phyloP scores from a whole-genome alignment of 768 basidiomycete genomes.

The Macrolepiota dolichaula region DNA sequence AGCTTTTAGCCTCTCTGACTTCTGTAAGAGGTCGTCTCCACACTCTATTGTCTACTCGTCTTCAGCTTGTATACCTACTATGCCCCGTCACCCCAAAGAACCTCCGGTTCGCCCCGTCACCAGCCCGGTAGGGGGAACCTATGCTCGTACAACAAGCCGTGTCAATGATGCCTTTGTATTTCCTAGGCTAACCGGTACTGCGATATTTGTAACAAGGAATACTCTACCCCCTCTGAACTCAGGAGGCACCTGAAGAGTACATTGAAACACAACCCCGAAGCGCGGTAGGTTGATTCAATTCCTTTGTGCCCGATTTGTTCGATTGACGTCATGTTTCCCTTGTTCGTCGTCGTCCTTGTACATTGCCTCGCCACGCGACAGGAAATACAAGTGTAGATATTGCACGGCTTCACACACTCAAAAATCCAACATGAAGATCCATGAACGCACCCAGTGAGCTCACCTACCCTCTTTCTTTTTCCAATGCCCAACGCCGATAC shows the following conservation, averaged over 20 bases:
- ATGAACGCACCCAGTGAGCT: slow-evolving; percentile 3
- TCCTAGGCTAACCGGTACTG: not conserved
- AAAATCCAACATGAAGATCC: not conserved
- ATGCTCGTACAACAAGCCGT: not conserved
- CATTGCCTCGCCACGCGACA: not conserved
- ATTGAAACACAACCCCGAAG: not conserved
- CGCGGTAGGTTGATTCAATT: not conserved
- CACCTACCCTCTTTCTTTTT: not conserved
- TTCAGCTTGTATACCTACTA: not conserved
- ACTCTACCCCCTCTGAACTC: not conserved
- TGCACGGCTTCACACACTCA: not conserved
- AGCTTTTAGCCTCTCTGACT: not conserved
- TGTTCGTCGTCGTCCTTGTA: not conserved
- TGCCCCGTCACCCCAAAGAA: not conserved
- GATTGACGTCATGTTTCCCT: not conserved
- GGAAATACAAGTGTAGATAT: not conserved
- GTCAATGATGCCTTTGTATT: not conserved
- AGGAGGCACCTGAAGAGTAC: not conserved
- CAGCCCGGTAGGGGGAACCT: not conserved
- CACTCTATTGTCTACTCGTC: not conserved
- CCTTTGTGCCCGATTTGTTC: not conserved
- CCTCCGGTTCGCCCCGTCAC: not conserved
- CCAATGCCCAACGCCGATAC: not conserved
- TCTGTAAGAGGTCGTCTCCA: not conserved
- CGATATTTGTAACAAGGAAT: slow-evolving; percentile 2